A percentile compares a stretch with the other conserved stretches of the same genome.
phyloP scores from a whole-genome alignment of 371 early-diverging fungal species.

The Rhizopus microsporus region DNA sequence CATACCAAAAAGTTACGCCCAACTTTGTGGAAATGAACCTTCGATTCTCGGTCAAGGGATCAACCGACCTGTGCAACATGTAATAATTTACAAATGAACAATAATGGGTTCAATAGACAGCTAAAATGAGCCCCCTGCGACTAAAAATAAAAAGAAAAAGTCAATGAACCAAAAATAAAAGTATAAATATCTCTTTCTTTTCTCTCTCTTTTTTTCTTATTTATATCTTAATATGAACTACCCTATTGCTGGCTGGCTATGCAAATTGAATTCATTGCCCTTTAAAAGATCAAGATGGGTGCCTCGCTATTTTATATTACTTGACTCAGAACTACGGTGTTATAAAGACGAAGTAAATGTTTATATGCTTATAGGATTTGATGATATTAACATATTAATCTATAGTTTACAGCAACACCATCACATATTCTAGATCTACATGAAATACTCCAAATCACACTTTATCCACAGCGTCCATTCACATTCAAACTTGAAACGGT shows the following conservation, averaged over 20 bases:
- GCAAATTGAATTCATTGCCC: constrained; percentile 22
- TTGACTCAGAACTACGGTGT: constrained; percentile 25
- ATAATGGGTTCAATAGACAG: no score
- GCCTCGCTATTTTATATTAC: constrained; percentile 28
- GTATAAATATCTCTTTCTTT: neutral
- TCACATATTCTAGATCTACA: constrained; percentile 18
- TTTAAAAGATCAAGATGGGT: constrained; percentile 28
- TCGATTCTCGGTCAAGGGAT: no score
- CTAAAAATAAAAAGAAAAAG: neutral
- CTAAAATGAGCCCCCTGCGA: no score
- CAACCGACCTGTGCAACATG: no score
- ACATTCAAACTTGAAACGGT: constrained; percentile 17
- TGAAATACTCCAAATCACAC: constrained; percentile 15
- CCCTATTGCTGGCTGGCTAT: constrained; percentile 27
- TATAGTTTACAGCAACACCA: constrained; percentile 19
- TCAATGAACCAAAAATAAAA: neutral
- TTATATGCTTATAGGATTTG: neutral
- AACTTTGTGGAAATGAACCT: no score
- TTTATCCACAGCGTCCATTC: constrained; percentile 14
- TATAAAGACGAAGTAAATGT: constrained; percentile 28
- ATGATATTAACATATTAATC: neutral
- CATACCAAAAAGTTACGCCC: no score
- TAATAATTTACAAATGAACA: no score
- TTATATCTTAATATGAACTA: constrained; percentile 1
- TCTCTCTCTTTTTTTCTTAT: neutral